phyloP scores from a whole-genome alignment of 257 asterid species.

The Apocynum venetum region DNA sequence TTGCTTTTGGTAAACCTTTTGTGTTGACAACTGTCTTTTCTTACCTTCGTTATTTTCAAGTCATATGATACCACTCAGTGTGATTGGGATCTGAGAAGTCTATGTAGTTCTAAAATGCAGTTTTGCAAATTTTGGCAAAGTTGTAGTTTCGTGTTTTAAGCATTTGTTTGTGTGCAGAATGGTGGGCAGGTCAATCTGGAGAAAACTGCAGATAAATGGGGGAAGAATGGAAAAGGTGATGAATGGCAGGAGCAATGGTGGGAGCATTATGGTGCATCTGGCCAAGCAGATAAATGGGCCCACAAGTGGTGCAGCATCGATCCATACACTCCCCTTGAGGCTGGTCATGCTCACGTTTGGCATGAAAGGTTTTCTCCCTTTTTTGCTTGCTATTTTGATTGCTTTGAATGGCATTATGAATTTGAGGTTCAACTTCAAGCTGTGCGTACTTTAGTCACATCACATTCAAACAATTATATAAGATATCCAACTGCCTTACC shows the following conservation, averaged over 20 bases:
- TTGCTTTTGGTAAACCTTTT: background rate
- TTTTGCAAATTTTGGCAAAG: background rate
- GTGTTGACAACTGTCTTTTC: background rate
- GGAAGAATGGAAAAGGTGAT: slow-evolving; percentile 69
- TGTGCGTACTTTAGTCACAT: no score
- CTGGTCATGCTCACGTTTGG: slow-evolving; percentile 97
- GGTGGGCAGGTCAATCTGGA: slow-evolving; percentile 65
- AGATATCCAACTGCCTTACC: background rate
- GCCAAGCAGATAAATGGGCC: slow-evolving; percentile 89
- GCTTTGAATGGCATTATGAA: background rate
- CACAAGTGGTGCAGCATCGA: slow-evolving; percentile 94
- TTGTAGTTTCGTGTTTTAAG: background rate
- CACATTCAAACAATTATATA: background rate
- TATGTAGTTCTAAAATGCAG: background rate
- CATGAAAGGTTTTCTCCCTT: slow-evolving; percentile 64
- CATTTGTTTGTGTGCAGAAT: slow-evolving; percentile 33
- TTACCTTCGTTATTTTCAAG: background rate
- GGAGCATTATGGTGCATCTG: slow-evolving; percentile 83
- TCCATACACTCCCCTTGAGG: slow-evolving; percentile 74
- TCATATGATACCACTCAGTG: background rate
- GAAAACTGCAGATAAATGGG: slow-evolving; percentile 99
- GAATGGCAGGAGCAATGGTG: slow-evolving; percentile 99
- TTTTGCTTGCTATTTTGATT: background rate
- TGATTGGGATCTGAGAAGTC: background rate
- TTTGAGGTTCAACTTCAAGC: background rate